Percentiles rank a stretch among this genome's conserved stretches.
Conservation (phyloP, 306 rosid species). For the Gleditsia sinensis region DNA sequence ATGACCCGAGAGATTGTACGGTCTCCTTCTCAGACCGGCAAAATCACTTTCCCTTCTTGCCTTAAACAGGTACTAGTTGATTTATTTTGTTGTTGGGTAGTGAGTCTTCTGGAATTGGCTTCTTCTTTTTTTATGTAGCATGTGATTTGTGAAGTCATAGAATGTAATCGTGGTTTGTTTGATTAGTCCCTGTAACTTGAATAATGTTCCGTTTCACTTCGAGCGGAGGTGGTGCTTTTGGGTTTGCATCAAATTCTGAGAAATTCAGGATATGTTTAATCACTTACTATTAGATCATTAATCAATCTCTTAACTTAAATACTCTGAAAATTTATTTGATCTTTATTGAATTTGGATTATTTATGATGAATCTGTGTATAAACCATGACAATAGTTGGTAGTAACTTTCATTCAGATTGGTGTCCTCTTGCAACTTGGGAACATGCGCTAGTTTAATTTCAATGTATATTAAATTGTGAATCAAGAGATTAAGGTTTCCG, state of each 20-base stretch:
- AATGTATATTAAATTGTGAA: neutral
- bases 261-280: neutral
- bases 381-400: neutral
- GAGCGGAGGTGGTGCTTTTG: neutral
- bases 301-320: neutral
- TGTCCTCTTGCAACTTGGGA: neutral
- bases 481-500: slow-evolving; percentile 2
- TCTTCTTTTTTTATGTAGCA: neutral
- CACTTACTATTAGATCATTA: neutral
- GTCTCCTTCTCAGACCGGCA: slow-evolving; percentile 54
- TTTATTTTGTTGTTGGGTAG: too few species aligned
- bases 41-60: slow-evolving; percentile 92
- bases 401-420: slow-evolving; percentile 15
- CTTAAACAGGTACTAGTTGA: slow-evolving; percentile 76
- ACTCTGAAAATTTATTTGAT: neutral
- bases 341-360: neutral
- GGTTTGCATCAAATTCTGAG: neutral
- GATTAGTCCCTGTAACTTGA: slow-evolving; percentile 10
- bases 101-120: neutral
- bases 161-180: neutral
- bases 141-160: neutral
- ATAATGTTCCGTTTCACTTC: neutral
- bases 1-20: slow-evolving; percentile 67
- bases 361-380: neutral
- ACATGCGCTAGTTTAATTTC: neutral